These are phyloP conservation scores for Nannochloropsis oceanica DNA, from an alignment of 108 stramenopile genomes.

Conservation along the genomic window DNA sequence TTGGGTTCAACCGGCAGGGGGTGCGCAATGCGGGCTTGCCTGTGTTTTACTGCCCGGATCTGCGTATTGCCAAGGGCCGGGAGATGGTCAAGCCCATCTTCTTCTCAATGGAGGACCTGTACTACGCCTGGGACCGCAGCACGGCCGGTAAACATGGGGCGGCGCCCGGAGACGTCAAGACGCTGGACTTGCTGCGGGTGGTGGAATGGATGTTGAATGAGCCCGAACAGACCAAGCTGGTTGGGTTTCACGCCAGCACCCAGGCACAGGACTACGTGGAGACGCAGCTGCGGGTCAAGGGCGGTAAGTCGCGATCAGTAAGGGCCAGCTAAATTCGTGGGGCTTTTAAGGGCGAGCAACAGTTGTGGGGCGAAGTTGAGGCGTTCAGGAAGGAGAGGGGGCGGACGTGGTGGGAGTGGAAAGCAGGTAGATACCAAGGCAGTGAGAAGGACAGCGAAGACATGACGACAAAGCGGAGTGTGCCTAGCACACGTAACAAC, in stretches of 20 bases:
- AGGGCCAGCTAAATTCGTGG: background rate
- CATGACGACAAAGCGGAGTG: no score
- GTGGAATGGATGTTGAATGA: background rate
- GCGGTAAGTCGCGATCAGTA: background rate
- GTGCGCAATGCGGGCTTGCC: background rate
- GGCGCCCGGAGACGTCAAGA: background rate
- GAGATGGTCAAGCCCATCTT: background rate
- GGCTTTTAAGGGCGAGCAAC: background rate
- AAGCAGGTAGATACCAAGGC: no score
- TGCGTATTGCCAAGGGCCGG: background rate
- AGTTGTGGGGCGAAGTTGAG: background rate
- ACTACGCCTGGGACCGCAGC: background rate
- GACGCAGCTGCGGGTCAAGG: background rate
- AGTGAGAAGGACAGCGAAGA: no score
- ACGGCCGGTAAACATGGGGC: background rate
- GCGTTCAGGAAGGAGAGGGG: background rate
- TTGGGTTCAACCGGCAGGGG: background rate
- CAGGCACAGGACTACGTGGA: background rate
- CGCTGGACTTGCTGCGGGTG: background rate
- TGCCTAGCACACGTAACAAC: no score
- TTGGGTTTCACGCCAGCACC: background rate
- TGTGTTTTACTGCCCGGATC: background rate
- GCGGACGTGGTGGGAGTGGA: no score
- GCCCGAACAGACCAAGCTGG: background rate
- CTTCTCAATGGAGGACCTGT: background rate